phyloP scores from a whole-genome alignment of 805 yeast species.

The Yamadazyma sp. region DNA sequence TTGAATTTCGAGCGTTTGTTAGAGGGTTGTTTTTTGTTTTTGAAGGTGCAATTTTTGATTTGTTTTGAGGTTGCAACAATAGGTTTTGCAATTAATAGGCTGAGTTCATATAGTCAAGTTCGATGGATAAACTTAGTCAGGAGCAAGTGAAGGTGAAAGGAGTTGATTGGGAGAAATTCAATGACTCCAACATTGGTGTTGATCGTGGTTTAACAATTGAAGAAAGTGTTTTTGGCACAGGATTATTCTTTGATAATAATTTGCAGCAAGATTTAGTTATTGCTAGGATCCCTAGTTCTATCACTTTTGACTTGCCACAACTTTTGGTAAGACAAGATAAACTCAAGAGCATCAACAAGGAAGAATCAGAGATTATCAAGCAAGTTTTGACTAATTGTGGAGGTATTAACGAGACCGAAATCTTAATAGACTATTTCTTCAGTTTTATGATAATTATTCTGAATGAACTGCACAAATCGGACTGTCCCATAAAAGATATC shows the following conservation, averaged over 20 bases:
- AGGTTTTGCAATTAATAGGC: too few relatives aligned
- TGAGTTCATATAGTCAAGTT: too few relatives aligned
- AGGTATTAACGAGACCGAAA: constrained; percentile 28
- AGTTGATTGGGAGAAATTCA: constrained; percentile 11
- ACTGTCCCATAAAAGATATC: constrained; percentile 5
- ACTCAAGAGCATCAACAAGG: constrained; percentile 15
- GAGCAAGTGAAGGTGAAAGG: constrained; percentile 4
- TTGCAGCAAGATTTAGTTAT: constrained; percentile 13
- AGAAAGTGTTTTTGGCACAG: constrained; percentile 24
- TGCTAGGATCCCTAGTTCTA: constrained; percentile 18
- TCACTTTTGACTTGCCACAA: constrained; percentile 20
- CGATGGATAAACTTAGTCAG: too few relatives aligned
- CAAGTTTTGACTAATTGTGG: constrained; percentile 18
- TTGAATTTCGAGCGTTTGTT: too few relatives aligned
- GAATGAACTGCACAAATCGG: constrained; percentile 3
- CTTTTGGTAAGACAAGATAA: constrained; percentile 17
- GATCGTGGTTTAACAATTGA: constrained; percentile 17
- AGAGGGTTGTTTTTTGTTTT: too few relatives aligned
- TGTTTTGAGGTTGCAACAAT: too few relatives aligned
- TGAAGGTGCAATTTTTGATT: too few relatives aligned
- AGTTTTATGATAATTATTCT: constrained; percentile 18
- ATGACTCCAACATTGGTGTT: constrained; percentile 11
- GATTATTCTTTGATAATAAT: constrained; percentile 20
- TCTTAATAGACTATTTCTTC: constrained; percentile 22
- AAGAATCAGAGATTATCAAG: constrained; percentile 20